Conservation (phyloP, 1,284 basidiomycete genomes). For the Pseudozyma sp. region DNA sequence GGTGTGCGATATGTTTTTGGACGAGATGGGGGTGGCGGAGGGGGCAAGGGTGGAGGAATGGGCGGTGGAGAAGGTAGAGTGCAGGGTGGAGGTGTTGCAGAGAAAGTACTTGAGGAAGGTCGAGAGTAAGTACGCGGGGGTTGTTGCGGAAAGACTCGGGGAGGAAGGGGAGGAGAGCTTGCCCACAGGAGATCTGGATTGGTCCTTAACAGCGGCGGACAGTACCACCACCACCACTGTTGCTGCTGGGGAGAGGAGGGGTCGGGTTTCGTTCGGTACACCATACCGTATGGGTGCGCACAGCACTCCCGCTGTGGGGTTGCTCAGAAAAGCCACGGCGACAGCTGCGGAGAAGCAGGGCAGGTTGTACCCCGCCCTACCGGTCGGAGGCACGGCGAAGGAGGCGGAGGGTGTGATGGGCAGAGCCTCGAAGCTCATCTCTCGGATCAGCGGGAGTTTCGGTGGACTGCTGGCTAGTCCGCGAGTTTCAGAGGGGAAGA, state of each 20-base stretch:
- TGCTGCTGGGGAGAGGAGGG: not conserved
- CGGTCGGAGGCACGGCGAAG: no score
- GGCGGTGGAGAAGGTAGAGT: slow-evolving; percentile 23
- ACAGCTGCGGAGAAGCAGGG: slow-evolving; percentile 4
- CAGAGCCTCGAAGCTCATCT: slow-evolving; percentile 28
- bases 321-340: slow-evolving; percentile 22
- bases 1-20: slow-evolving; percentile 19
- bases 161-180: slow-evolving; percentile 11
- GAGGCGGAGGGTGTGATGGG: slow-evolving; percentile 17
- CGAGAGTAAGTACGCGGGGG: slow-evolving; percentile 16
- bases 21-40: slow-evolving; percentile 15
- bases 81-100: slow-evolving; percentile 33
- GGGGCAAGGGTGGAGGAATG: slow-evolving; percentile 13
- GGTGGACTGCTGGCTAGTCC: slow-evolving; percentile 20
- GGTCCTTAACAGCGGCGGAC: slow-evolving; percentile 22
- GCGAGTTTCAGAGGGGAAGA: slow-evolving; percentile 10
- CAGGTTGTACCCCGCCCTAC: slow-evolving; percentile 29
- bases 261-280: slow-evolving; percentile 44
- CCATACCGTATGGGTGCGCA: slow-evolving; percentile 45
- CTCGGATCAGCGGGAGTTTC: slow-evolving; percentile 40
- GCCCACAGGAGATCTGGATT: slow-evolving; percentile 41
- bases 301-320: slow-evolving; percentile 35
- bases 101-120: slow-evolving; percentile 43
- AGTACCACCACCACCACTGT: slow-evolving; percentile 14
- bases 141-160: not conserved